Base-by-base conservation (phyloP, 148 eudicot species). In the Talinum fruticosum region DNA sequence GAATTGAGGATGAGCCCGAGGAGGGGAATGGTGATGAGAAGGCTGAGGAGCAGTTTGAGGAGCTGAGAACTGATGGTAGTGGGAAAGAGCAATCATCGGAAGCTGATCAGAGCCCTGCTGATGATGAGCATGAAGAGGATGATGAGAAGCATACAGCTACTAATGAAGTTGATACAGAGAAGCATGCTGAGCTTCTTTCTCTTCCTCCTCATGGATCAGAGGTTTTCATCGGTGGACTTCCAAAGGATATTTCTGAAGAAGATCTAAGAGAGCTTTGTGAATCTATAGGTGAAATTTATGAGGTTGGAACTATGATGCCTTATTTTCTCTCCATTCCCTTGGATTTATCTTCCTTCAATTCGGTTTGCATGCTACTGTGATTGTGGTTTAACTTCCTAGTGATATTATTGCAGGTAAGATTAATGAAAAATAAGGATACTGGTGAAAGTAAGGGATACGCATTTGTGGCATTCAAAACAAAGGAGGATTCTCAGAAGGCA, bases 391-490 rank as follows among this genome's bases (percentile, higher is more conserved):
- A 44, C 41, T 10, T 28, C 32, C 62, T n/a, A 16, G 15, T 75
- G 44, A 62, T 76, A 38, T 16, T 69, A 59, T 80, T 85, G 77
- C 89, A 96, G 99, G 78, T 89, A 72, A 91, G 89, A 87, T 80
- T 96, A 76, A 85, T 91, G 88, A 96, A 89, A 79, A 90, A 93
- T 74, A 90, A 86, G 86, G 97, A 93, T 69, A 91, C 99, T 49
- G 96, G 97, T 77, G 99, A 96, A 83, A 88, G 83, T 76, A 91
- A 90, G 83, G 99, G 99, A 8, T 96, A 88, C 85, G 97, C 99
- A 23, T 96, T 96, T 81, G 96, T 96, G 44, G 89, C 90, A 69
- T 96, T 91, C 72, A 90, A 72, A 82, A 86, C 93, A 16, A 90
- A 90, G 83, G 97, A 96, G 34, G 89, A 84, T 54, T 94, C 89